Evolutionary conservation across 164 flowering plant genomes (phyloP), one percentile per base, ranked within the genome.

Genomic region (Akebia trifoliata): DNA sequence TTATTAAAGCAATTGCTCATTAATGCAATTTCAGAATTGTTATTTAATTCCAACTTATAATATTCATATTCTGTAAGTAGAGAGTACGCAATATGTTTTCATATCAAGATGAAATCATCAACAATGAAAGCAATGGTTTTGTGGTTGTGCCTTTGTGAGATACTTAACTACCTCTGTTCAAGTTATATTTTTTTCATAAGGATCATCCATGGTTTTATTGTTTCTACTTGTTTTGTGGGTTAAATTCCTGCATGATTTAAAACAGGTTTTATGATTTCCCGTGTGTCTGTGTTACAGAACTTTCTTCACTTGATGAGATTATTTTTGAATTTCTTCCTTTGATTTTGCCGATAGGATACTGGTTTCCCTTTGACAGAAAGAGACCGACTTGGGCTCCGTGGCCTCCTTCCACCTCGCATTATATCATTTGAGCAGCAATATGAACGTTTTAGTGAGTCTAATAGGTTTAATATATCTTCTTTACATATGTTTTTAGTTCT

Each of bases 331-430:
- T 38, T 26, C 25, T 54, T 49, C 18, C 38, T 55, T 52, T 56
- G 42, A 26, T 31, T 50, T 56, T 26, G 55, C 57, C 61, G 61
- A 68, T 80, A 94, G 99, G 99, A 94, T 52, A 94, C 99, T 60
- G 99, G 87, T 35, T 94, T 94, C 62, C 97, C 96, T 50, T 67
- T 81, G 70, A 86, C 96, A 14, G 97, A 94, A 71, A 83, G 99
- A 73, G 93, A 94, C 67, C 75, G 97, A 24, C 83, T 90, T n/a
- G 99, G 99, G 39, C 91, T 94, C 21, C 96, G 99, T 14, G 99
- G 99, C 40, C 91, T 94, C 54, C 91, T 94, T 35, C 99, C 97
- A 21, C 99, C 97, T 60, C 96, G 99, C 24, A 82, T 94, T 56
- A 77, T 94, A 61, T 86, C 99, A 39, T 94, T 94, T 64, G 90